Evolutionary conservation across 495 filamentous ascomycete genomes (phyloP).

Genomic region (Penicillium bovifimosum): DNA sequence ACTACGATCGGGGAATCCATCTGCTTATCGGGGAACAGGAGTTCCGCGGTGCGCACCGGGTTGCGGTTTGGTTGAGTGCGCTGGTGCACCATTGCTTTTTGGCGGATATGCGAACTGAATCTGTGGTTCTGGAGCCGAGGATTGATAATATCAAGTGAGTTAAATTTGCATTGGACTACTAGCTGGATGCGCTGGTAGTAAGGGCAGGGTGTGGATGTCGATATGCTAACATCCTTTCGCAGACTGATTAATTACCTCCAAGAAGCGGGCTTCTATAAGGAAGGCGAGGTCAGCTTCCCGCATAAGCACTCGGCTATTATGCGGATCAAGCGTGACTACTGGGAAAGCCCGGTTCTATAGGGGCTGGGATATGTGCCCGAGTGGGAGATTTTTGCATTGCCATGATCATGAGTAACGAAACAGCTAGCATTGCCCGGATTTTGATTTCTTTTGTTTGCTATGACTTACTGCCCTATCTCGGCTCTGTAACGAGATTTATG

Average conservation of each 20-base stretch:
- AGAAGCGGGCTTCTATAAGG: conserved; percentile 76
- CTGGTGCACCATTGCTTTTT: conserved; percentile 80
- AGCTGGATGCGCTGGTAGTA: not conserved
- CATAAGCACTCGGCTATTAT: conserved; percentile 91
- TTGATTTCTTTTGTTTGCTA: not conserved
- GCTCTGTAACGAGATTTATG: not conserved
- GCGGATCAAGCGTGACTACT: conserved; percentile 73
- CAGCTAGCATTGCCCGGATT: conserved; percentile 3
- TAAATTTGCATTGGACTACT: no score
- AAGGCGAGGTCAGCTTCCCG: conserved; percentile 80
- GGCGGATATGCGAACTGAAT: conserved; percentile 75
- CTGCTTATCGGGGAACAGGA: conserved; percentile 89
- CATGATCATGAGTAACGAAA: conserved; percentile 9
- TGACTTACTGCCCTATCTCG: not conserved
- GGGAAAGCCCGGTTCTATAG: conserved; percentile 71
- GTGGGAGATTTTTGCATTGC: conserved; percentile 14
- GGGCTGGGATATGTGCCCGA: not conserved
- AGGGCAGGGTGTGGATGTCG: not conserved
- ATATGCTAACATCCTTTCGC: conserved; percentile 6
- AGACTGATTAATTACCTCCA: conserved; percentile 78
- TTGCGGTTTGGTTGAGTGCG: conserved; percentile 74
- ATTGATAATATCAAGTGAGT: conserved; percentile 86
- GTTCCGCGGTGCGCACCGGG: conserved; percentile 70
- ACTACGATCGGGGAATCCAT: conserved; percentile 88
- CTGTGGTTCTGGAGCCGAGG: conserved; percentile 79